These are phyloP conservation scores for Calonectria fujianensis DNA, from an alignment of 2,329 filamentous ascomycete genomes.

Conservation along the genomic window DNA sequence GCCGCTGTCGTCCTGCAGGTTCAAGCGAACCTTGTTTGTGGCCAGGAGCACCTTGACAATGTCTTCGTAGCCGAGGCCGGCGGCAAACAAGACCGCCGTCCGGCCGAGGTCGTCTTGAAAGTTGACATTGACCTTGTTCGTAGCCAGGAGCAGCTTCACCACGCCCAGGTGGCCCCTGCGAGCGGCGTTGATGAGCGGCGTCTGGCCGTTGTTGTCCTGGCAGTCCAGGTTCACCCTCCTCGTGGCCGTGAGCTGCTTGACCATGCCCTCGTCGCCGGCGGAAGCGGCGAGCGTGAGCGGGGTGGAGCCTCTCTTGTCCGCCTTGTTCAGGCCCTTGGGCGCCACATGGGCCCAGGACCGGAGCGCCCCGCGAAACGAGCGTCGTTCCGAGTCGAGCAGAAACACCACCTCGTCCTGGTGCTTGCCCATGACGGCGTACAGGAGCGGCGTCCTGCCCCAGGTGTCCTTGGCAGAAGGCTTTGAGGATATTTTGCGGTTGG, in stretches of 20 bases:
- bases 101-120: conserved; percentile 11
- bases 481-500: not conserved
- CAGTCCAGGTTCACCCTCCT: not conserved
- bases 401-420: not conserved
- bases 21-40: not conserved
- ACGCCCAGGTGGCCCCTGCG: conserved; percentile 3
- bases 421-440: conserved; percentile 11
- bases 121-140: not conserved
- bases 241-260: not conserved
- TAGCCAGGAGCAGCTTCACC: not conserved
- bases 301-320: not conserved
- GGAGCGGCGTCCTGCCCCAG: conserved; percentile 6
- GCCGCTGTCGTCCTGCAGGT: not conserved
- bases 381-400: not conserved
- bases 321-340: not conserved
- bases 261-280: conserved; percentile 7
- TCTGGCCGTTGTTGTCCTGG: conserved; percentile 9
- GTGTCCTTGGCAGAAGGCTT: not conserved
- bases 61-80: not conserved
- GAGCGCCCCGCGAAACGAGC: not conserved
- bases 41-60: conserved; percentile 1
- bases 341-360: not conserved
- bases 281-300: not conserved
- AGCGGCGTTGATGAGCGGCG: conserved; percentile 5
- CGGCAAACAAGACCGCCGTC: not conserved